Conservation (phyloP, 345 rosid species). For the Camelina neglecta region DNA sequence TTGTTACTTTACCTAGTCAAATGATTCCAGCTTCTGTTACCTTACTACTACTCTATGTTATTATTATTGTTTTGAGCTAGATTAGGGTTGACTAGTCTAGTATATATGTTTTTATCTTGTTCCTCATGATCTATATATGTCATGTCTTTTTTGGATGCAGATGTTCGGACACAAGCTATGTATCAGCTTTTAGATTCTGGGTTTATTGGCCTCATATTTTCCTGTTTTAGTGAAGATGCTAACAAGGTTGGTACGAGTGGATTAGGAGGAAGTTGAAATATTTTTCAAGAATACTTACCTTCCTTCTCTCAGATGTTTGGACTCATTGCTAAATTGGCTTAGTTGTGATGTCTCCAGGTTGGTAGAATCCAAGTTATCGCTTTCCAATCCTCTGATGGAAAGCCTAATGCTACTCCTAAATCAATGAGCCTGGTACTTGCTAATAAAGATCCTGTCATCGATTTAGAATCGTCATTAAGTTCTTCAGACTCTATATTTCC, state of each 20-base stretch:
- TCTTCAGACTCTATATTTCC: slow-evolving; percentile 55
- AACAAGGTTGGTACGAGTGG: slow-evolving; percentile 62
- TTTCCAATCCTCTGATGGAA: slow-evolving; percentile 95
- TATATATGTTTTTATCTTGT: neutral
- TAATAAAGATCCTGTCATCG: slow-evolving; percentile 61
- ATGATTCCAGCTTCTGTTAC: neutral
- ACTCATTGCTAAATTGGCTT: slow-evolving; percentile 3
- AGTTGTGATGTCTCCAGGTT: slow-evolving; percentile 58
- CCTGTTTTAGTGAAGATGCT: slow-evolving; percentile 91
- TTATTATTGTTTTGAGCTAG: neutral
- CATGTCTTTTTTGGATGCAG: slow-evolving; percentile 51
- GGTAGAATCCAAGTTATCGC: slow-evolving; percentile 98
- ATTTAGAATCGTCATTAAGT: slow-evolving; percentile 81
- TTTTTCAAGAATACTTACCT: no score
- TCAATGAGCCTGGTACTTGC: slow-evolving; percentile 57
- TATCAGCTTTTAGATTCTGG: slow-evolving; percentile 98
- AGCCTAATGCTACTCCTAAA: slow-evolving; percentile 56
- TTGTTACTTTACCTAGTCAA: neutral
- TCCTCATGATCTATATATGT: neutral
- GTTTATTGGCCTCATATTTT: slow-evolving; percentile 91
- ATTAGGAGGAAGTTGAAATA: neutral
- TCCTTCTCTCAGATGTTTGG: neutral
- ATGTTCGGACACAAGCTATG: slow-evolving; percentile 99
- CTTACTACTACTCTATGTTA: no score
- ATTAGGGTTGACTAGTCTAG: neutral